Conservation (phyloP, 1,284 basidiomycete species). For the Stereum hirsutum region DNA sequence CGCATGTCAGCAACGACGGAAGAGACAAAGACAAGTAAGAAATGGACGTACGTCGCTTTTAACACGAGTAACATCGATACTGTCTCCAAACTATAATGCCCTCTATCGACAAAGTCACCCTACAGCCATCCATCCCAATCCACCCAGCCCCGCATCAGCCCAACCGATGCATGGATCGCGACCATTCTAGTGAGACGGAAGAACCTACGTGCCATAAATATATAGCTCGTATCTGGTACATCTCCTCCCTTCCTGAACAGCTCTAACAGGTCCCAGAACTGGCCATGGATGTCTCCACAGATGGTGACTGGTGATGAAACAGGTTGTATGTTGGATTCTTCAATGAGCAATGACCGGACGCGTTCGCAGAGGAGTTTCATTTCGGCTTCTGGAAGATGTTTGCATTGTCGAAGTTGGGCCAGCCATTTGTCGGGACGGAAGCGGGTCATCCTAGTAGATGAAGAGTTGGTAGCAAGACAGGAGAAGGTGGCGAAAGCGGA, state of each 20-base stretch:
- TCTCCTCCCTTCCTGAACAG: conserved; percentile 84
- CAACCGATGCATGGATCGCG: background rate
- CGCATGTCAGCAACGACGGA: no score
- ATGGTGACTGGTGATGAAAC: conserved; percentile 88
- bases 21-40: background rate
- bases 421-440: conserved; percentile 69
- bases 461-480: no score
- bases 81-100: conserved; percentile 95
- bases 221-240: conserved; percentile 87
- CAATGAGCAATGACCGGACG: conserved; percentile 80
- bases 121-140: conserved; percentile 21
- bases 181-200: conserved; percentile 8
- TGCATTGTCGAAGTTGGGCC: conserved; percentile 73
- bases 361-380: conserved; percentile 88
- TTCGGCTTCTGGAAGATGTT: conserved; percentile 82
- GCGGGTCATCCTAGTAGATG: conserved; percentile 22
- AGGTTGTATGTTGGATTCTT: conserved; percentile 94
- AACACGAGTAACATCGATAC: conserved; percentile 83
- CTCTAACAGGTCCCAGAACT: conserved; percentile 94
- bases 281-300: conserved; percentile 92
- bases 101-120: conserved; percentile 98
- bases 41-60: conserved; percentile 69
- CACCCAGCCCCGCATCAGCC: background rate
- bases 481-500: no score
- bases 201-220: conserved; percentile 88